phyloP scores from a whole-genome alignment of 495 filamentous ascomycete species.

The Jackrogersella minutella region DNA sequence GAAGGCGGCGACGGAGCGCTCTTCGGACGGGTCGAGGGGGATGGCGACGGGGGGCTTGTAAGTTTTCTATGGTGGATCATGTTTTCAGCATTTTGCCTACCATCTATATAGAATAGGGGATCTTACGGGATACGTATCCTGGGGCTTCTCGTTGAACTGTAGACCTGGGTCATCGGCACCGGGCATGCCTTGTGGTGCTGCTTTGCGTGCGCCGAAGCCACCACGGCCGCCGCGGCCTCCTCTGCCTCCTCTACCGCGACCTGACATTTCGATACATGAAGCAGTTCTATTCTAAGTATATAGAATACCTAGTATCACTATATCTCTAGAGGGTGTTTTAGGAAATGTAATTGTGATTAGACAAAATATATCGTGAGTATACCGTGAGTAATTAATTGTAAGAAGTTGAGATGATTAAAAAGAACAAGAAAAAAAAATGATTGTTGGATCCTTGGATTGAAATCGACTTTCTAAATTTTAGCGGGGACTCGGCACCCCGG shows the following conservation, averaged over 20 bases:
- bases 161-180: slow-evolving; percentile 45
- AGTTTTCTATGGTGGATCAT: slow-evolving; percentile 39
- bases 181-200: slow-evolving; percentile 44
- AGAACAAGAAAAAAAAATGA: slow-evolving; percentile 15
- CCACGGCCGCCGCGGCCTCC: slow-evolving; percentile 47
- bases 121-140: slow-evolving; percentile 44
- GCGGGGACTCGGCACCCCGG: slow-evolving; percentile 22
- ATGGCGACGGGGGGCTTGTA: slow-evolving; percentile 53
- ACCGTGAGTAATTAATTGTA: no score
- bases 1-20: slow-evolving; percentile 54
- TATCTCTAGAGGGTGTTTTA: no score
- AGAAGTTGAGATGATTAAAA: neutral
- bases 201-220: slow-evolving; percentile 46
- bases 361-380: no score
- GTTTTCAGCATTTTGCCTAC: neutral
- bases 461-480: slow-evolving; percentile 29
- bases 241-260: slow-evolving; percentile 41
- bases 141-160: slow-evolving; percentile 41
- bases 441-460: slow-evolving; percentile 9
- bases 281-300: neutral
- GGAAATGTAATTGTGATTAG: no score
- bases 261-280: slow-evolving; percentile 40
- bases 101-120: neutral
- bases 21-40: slow-evolving; percentile 50
- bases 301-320: no score